Evolutionary conservation across 1,139 yeast genomes (phyloP).

Genomic region (Hyphopichia fennica): DNA sequence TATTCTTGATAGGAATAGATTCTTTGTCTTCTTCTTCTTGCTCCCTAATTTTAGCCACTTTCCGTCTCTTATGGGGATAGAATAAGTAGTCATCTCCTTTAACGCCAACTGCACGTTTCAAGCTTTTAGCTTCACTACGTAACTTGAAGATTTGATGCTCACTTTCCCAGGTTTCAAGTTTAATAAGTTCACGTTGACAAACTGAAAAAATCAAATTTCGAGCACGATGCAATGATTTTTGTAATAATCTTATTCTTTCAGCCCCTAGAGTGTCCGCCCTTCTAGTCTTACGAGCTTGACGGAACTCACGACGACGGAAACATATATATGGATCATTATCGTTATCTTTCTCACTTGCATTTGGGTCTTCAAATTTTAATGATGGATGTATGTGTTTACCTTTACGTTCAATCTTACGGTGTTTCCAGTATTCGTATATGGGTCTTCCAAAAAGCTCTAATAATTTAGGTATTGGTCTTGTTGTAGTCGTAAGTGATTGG

Average conservation of each 20-base stretch:
- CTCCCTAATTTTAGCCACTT: slow-evolving; percentile 40
- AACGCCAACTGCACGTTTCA: slow-evolving; percentile 74
- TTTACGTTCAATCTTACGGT: slow-evolving; percentile 64
- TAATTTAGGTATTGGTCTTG: slow-evolving; percentile 51
- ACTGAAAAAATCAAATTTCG: slow-evolving; percentile 68
- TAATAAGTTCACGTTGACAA: slow-evolving; percentile 71
- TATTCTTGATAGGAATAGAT: slow-evolving; percentile 3
- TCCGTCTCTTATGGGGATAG: slow-evolving; percentile 76
- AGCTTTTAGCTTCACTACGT: slow-evolving; percentile 67
- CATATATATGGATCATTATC: slow-evolving; percentile 95
- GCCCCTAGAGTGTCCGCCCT: slow-evolving; percentile 91
- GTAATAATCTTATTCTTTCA: slow-evolving; percentile 74
- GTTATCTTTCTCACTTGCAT: slow-evolving; percentile 73
- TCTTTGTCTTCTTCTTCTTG: slow-evolving; percentile 34
- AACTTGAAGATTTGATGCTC: slow-evolving; percentile 68
- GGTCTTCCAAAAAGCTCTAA: slow-evolving; percentile 64
- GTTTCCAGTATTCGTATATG: slow-evolving; percentile 81
- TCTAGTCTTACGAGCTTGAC: slow-evolving; percentile 95
- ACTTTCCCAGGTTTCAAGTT: slow-evolving; percentile 55
- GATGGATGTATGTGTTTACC: slow-evolving; percentile 76
- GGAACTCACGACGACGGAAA: slow-evolving; percentile 91
- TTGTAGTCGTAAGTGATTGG: slow-evolving; percentile 16
- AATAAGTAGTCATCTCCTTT: slow-evolving; percentile 85
- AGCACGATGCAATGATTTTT: slow-evolving; percentile 76
- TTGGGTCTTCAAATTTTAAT: slow-evolving; percentile 81